Evolutionary conservation across 495 filamentous ascomycete species (phyloP).

Genomic region (Arthonia radiata): DNA sequence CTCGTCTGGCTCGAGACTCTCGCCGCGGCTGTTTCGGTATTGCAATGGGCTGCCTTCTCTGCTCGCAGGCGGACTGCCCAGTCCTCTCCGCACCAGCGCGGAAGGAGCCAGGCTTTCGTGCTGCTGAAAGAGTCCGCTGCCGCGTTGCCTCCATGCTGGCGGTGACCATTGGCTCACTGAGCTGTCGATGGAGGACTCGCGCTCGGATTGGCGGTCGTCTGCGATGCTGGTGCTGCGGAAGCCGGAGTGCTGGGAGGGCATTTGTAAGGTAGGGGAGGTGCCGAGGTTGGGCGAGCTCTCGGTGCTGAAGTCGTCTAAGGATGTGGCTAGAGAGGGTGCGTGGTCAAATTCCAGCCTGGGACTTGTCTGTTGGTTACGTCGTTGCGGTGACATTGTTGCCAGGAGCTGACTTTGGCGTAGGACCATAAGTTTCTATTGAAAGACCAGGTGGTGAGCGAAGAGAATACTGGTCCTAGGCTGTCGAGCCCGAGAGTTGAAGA

Average conservation of each 20-base stretch:
- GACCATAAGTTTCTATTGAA: no score
- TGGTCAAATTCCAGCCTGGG: no score
- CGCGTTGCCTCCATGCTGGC: constrained; percentile 29
- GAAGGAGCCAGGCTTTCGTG: constrained; percentile 21
- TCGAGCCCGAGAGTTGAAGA: no score
- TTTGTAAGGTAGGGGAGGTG: constrained; percentile 27
- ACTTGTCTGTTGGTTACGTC: no score
- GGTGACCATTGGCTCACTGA: constrained; percentile 29
- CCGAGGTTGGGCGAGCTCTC: constrained; percentile 22
- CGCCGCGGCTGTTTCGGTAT: constrained; percentile 27
- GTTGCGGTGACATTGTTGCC: no score
- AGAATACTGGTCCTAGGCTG: no score
- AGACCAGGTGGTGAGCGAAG: no score
- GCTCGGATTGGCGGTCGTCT: constrained; percentile 13
- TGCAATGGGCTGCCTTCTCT: constrained; percentile 25
- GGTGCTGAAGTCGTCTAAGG: constrained; percentile 52
- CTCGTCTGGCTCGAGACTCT: constrained; percentile 29
- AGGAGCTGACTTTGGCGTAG: no score
- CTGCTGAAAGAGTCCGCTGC: constrained; percentile 37
- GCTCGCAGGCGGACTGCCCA: constrained; percentile 19
- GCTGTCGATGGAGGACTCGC: constrained; percentile 7
- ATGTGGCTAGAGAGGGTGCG: constrained; percentile 44
- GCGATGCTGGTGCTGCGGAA: constrained; percentile 23
- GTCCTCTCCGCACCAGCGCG: constrained; percentile 7
- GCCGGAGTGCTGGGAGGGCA: constrained; percentile 53